Evolutionary conservation across 345 rosid genomes (phyloP).

Genomic region (Eucalyptus lansdowneana): DNA sequence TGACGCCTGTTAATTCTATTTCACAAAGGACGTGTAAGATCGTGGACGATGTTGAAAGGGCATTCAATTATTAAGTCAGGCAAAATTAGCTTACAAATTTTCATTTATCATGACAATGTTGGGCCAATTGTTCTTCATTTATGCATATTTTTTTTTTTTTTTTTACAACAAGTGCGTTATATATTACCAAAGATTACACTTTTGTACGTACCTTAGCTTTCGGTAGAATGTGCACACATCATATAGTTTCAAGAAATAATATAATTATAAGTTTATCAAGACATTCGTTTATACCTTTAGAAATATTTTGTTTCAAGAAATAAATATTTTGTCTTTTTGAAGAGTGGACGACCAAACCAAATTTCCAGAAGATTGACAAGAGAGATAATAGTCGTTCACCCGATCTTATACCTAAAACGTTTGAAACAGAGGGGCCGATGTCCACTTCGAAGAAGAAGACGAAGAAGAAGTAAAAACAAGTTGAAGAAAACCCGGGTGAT

Average conservation of each 20-base stretch:
- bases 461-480: neutral
- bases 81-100: neutral
- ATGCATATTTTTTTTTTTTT: too few species aligned
- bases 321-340: too few species aligned
- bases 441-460: neutral
- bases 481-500: neutral
- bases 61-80: neutral
- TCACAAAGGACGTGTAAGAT: neutral
- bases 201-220: neutral
- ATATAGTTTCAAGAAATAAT: neutral
- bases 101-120: neutral
- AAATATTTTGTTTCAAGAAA: too few species aligned
- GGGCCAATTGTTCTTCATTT: neutral
- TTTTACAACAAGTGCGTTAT: neutral
- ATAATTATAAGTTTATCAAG: neutral
- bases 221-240: neutral
- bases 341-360: neutral
- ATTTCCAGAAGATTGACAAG: neutral
- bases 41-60: neutral
- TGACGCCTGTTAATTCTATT: neutral
- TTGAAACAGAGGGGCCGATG: neutral
- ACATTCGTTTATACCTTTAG: too few species aligned
- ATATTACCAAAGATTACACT: neutral
- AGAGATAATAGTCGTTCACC: neutral
- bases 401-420: neutral